phyloP scores from a whole-genome alignment of 2,329 filamentous ascomycete species.

The Beauveria australis region DNA sequence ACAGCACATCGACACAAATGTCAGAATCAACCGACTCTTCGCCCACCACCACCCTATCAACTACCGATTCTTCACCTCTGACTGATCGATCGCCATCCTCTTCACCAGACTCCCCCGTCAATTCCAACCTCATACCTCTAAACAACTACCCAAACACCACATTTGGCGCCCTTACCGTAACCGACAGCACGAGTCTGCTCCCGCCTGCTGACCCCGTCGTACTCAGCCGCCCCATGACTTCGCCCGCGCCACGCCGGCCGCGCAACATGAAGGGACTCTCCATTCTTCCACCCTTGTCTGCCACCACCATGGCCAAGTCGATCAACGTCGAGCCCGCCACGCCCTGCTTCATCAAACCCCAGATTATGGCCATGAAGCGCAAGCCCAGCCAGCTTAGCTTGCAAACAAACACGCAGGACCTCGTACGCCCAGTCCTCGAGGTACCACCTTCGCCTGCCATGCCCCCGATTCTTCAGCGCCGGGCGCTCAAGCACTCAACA shows the following conservation, averaged over 20 bases:
- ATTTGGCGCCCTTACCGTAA: conserved; percentile 32
- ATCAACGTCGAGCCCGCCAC: conserved; percentile 60
- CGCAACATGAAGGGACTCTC: conserved; percentile 80
- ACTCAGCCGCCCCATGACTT: conserved; percentile 55
- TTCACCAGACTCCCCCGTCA: conserved; percentile 81
- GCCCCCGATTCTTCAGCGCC: conserved; percentile 51
- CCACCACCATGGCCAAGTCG: conserved; percentile 37
- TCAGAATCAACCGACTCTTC: conserved; percentile 89
- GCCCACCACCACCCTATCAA: conserved; percentile 88
- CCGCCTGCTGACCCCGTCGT: conserved; percentile 32
- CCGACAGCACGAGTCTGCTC: conserved; percentile 29
- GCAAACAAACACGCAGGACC: conserved; percentile 58
- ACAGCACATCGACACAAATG: conserved; percentile 69
- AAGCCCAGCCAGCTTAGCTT: conserved; percentile 73
- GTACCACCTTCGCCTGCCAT: conserved; percentile 48
- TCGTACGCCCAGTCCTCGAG: conserved; percentile 43
- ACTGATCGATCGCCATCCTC: conserved; percentile 87
- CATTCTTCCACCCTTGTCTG: conserved; percentile 55
- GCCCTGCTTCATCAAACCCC: conserved; percentile 73
- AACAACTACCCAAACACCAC: conserved; percentile 58
- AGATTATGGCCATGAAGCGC: conserved; percentile 60
- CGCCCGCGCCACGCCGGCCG: conserved; percentile 61
- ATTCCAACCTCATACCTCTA: conserved; percentile 62
- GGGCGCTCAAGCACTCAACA: conserved; percentile 58
- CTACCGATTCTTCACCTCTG: conserved; percentile 81